Conservation (phyloP, 164 flowering plant genomes). For the Nelumbo lutea region DNA sequence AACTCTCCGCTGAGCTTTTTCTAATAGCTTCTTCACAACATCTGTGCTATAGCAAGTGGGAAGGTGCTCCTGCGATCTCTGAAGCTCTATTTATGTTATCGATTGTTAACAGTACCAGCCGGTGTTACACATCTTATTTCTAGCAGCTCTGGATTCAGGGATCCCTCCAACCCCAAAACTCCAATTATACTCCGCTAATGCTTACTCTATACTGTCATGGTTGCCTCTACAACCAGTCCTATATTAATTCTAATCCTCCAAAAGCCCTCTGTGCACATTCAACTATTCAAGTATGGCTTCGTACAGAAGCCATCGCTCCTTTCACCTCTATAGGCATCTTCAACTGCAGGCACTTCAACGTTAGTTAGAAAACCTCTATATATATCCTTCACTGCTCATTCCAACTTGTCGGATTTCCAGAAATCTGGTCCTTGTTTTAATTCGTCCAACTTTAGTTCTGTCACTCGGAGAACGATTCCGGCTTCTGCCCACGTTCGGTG, state of each 20-base stretch:
- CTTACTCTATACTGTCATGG: background rate
- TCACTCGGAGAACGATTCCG: constrained; percentile 5
- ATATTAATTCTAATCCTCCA: background rate
- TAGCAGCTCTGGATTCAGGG: no score
- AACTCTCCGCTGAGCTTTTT: no score
- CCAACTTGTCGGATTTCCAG: background rate
- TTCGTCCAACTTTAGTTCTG: background rate
- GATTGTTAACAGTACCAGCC: no score
- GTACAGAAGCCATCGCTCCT: constrained; percentile 8
- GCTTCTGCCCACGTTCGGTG: constrained; percentile 5
- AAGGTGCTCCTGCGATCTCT: no score
- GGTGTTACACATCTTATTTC: no score
- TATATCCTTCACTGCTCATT: background rate
- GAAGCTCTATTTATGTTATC: no score
- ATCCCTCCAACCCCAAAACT: no score
- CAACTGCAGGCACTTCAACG: background rate
- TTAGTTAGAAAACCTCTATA: background rate
- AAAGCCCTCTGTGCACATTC: no score
- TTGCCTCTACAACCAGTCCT: background rate
- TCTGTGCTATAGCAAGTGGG: no score
- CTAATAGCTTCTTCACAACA: no score
- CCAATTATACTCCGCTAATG: no score
- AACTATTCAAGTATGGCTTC: background rate
- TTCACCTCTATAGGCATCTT: background rate
- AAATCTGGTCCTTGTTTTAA: background rate